These are phyloP conservation scores for Fragaria ananassa DNA, from an alignment of 306 rosid species.

Conservation along the genomic window DNA sequence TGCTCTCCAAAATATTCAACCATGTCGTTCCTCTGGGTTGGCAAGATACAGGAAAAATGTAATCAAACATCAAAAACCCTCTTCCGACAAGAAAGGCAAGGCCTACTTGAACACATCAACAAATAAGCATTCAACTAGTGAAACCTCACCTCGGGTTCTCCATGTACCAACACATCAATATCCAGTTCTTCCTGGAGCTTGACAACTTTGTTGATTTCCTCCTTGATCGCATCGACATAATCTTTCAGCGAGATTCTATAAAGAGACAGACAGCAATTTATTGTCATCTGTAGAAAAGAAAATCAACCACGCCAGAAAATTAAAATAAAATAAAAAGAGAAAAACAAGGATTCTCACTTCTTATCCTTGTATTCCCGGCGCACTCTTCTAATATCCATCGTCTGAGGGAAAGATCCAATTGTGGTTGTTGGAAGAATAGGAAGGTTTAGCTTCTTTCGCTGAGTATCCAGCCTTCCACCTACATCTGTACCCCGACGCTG, in stretches of 20 bases:
- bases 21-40: conserved; percentile 82
- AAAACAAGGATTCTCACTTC: conserved; percentile 45
- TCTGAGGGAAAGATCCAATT: conserved; percentile 86
- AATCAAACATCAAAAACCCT: conserved; percentile 11
- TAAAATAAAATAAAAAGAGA: neutral
- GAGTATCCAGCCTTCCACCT: conserved; percentile 64
- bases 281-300: neutral
- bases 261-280: conserved; percentile 12
- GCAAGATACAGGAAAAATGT: conserved; percentile 5
- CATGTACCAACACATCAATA: conserved; percentile 87
- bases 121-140: conserved; percentile 4
- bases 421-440: conserved; percentile 84
- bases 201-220: conserved; percentile 75
- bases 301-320: neutral
- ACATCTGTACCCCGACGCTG: conserved; percentile 67
- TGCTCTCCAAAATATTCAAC: conserved; percentile 95
- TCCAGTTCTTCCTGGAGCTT: conserved; percentile 85
- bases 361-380: conserved; percentile 84
- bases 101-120: conserved; percentile 6
- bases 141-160: conserved; percentile 81
- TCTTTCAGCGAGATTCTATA: conserved; percentile 65
- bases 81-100: conserved; percentile 2
- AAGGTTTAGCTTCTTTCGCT: conserved; percentile 79
- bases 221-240: conserved; percentile 57
- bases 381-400: conserved; percentile 67